A percentile compares a stretch with the other conserved stretches of the same genome.
phyloP scores from a whole-genome alignment of 2,329 filamentous ascomycete species.

The Akanthomyces dipterigenus region DNA sequence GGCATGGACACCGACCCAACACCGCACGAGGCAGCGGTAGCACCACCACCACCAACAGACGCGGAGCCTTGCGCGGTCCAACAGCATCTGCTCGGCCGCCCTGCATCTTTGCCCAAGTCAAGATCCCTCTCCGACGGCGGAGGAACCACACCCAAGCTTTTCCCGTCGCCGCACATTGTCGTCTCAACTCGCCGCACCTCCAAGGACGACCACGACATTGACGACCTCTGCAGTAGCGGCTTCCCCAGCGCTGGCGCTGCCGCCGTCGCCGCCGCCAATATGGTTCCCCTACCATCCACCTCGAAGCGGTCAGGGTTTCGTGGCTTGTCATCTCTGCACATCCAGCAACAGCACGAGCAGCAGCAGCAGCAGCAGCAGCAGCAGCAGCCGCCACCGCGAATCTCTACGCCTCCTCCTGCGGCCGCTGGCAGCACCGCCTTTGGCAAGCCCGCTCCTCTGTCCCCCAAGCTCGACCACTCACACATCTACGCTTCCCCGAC shows the following conservation, averaged over 20 bases:
- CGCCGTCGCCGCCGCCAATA: conserved; percentile 10
- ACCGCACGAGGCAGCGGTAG: conserved; percentile 7
- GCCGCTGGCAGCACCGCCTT: conserved; percentile 26
- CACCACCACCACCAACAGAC: not conserved
- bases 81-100: conserved; percentile 21
- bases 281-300: conserved; percentile 51
- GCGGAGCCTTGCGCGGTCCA: conserved; percentile 6
- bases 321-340: conserved; percentile 44
- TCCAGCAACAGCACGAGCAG: conserved; percentile 16
- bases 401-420: conserved; percentile 27
- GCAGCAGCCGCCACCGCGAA: not conserved
- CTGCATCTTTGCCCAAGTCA: conserved; percentile 42
- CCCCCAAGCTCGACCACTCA: conserved; percentile 77
- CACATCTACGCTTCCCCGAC: conserved; percentile 82
- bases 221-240: not conserved
- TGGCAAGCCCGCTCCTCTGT: conserved; percentile 61
- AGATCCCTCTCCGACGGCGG: conserved; percentile 61
- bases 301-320: conserved; percentile 63
- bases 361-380: conserved; percentile 1
- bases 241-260: not conserved
- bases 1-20: conserved; percentile 10
- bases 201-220: conserved; percentile 60
- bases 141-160: conserved; percentile 48
- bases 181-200: conserved; percentile 49
- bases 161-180: conserved; percentile 51